Conservation (phyloP, 257 asterid species). For the Fraxinus cuspidata region DNA sequence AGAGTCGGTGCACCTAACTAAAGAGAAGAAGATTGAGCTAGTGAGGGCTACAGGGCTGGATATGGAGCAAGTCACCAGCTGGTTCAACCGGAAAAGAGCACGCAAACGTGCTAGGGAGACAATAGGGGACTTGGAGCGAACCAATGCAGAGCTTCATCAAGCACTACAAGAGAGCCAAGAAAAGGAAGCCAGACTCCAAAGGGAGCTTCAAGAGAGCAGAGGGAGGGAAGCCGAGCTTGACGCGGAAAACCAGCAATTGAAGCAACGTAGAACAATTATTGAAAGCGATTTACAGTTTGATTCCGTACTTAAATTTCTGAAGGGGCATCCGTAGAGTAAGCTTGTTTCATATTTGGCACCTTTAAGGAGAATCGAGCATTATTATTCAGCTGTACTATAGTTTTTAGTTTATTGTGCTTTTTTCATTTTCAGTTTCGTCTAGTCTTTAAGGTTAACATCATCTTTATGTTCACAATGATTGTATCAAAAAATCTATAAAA, state of each 20-base stretch:
- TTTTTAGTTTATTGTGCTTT: too few species aligned
- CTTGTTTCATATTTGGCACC: background rate
- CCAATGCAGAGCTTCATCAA: slow-evolving; percentile 20
- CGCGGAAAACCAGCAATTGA: slow-evolving; percentile 23
- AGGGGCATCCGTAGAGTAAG: slow-evolving; percentile 4
- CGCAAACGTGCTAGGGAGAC: slow-evolving; percentile 19
- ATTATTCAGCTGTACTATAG: too few species aligned
- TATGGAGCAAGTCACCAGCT: slow-evolving; percentile 36
- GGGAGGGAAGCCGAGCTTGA: slow-evolving; percentile 20
- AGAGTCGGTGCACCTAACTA: slow-evolving; percentile 25
- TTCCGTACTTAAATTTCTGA: background rate
- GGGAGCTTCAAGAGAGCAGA: slow-evolving; percentile 20
- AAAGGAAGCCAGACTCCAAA: slow-evolving; percentile 17
- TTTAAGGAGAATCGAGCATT: too few species aligned
- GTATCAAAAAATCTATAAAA: background rate
- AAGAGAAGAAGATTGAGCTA: slow-evolving; percentile 24
- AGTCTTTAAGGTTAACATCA: background rate
- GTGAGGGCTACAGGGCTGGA: slow-evolving; percentile 30
- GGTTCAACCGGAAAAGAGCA: slow-evolving; percentile 26
- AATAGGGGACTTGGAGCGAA: slow-evolving; percentile 13
- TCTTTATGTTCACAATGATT: background rate
- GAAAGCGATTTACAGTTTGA: slow-evolving; percentile 17
- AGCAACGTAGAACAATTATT: slow-evolving; percentile 1
- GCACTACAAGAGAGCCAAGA: slow-evolving; percentile 6
- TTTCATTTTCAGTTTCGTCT: background rate